A percentile compares a stretch with the other conserved stretches of the same genome.
These are phyloP conservation scores for Tubosaeta sp. DNA, from an alignment of 768 basidiomycete species.

Conservation along the genomic window DNA sequence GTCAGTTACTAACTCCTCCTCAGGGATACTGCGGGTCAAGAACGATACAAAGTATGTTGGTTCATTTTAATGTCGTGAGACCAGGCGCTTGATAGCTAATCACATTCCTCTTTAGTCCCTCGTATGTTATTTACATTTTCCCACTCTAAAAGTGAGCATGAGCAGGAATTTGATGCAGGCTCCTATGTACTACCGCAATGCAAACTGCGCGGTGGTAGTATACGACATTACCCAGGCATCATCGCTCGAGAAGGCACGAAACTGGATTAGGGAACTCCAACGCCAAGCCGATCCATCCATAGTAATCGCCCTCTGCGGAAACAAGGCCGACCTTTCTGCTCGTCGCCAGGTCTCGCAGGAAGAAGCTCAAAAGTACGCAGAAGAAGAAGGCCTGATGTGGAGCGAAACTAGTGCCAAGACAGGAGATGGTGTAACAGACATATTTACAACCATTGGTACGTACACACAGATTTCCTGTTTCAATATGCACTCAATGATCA, in stretches of 20 bases:
- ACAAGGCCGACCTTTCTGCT: conserved; percentile 85
- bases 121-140: conserved; percentile 32
- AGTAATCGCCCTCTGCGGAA: conserved; percentile 93
- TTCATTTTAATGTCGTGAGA: neutral
- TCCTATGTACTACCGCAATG: conserved; percentile 96
- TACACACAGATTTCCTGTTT: conserved; percentile 3
- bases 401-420: conserved; percentile 88
- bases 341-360: conserved; percentile 83
- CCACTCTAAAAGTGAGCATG: neutral
- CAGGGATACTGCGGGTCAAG: conserved; percentile 96
- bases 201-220: conserved; percentile 90
- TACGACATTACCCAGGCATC: conserved; percentile 93
- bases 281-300: conserved; percentile 97
- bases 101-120: conserved; percentile 34
- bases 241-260: conserved; percentile 91
- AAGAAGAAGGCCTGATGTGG: conserved; percentile 92
- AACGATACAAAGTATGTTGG: conserved; percentile 77
- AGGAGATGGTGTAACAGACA: conserved; percentile 80
- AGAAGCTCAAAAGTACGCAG: conserved; percentile 88
- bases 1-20: neutral
- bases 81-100: neutral
- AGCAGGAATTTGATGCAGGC: conserved; percentile 44
- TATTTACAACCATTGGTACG: conserved; percentile 83
- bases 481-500: conserved; percentile 1
- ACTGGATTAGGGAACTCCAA: conserved; percentile 95